Conservation (phyloP, 371 early-diverging fungal species). For the Mortierella sp. region DNA sequence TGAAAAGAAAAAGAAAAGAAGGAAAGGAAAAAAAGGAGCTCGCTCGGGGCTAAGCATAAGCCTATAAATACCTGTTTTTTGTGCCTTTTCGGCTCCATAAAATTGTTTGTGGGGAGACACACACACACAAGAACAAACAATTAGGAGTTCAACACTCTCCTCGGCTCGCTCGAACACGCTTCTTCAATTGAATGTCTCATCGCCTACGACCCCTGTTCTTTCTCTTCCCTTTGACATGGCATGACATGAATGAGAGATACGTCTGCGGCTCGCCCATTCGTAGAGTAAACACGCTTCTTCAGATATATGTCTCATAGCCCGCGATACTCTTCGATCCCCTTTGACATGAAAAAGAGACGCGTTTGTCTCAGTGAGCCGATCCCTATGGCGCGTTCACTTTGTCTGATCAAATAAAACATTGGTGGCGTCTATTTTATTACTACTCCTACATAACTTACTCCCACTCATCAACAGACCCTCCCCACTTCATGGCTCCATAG, state of each 20-base stretch:
- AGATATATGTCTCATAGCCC: background rate
- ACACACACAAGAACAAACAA: background rate
- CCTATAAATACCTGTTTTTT: background rate
- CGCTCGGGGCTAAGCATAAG: background rate
- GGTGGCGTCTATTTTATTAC: background rate
- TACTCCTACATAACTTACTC: conserved; percentile 10
- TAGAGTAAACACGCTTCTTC: background rate
- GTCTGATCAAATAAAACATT: background rate
- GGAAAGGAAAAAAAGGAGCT: background rate
- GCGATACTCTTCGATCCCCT: background rate
- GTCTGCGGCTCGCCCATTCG: background rate
- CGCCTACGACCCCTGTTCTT: background rate
- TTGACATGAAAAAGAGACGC: background rate
- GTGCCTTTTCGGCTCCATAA: background rate
- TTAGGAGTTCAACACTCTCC: background rate
- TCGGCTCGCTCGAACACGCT: background rate
- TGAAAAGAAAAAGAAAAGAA: background rate
- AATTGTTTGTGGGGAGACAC: background rate
- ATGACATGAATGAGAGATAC: no score
- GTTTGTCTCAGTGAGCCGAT: background rate
- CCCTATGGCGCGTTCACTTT: background rate
- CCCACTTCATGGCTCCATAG: conserved; percentile 56
- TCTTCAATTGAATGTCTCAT: background rate
- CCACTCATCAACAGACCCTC: conserved; percentile 55
- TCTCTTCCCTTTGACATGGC: background rate